phyloP scores from a whole-genome alignment of 495 filamentous ascomycete species.

The Antarctomyces pellizariae region DNA sequence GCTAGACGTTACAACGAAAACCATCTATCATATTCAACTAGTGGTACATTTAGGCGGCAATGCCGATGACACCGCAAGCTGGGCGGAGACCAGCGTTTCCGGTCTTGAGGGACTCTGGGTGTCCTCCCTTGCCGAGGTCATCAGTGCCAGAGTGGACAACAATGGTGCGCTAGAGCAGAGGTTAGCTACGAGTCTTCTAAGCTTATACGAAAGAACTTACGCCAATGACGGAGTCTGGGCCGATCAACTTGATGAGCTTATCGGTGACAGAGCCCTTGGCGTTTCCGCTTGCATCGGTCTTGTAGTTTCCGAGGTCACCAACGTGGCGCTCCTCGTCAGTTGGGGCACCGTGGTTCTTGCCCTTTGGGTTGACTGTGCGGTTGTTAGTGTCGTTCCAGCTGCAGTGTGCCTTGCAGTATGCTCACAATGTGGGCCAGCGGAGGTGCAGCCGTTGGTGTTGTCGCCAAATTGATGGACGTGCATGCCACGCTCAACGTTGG shows the following conservation, averaged over 20 bases:
- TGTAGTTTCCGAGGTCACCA: constrained; percentile 91
- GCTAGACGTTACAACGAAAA: too few relatives aligned
- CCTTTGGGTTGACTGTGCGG: constrained; percentile 67
- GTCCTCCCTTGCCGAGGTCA: constrained; percentile 74
- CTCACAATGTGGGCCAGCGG: constrained; percentile 88
- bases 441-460: constrained; percentile 99
- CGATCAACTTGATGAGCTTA: constrained; percentile 76
- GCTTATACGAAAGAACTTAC: constrained; percentile 26
- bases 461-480: constrained; percentile 98
- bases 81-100: constrained; percentile 84
- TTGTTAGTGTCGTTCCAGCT: constrained; percentile 3
- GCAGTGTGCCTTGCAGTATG: constrained; percentile 3
- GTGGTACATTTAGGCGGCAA: constrained; percentile 30
- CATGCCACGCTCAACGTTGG: constrained; percentile 90
- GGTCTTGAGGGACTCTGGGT: constrained; percentile 90
- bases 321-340: constrained; percentile 68
- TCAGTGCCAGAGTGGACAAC: constrained; percentile 90
- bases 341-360: constrained; percentile 80
- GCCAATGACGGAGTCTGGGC: constrained; percentile 83
- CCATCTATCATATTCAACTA: too few relatives aligned
- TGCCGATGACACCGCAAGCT: constrained; percentile 90
- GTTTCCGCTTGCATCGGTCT: constrained; percentile 80
- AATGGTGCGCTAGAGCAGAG: constrained; percentile 50
- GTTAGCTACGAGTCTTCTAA: constrained; percentile 8
- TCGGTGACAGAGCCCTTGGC: constrained; percentile 53